Conservation (phyloP, 371 early-diverging fungal species). For the Syncephalastrum monosporum region DNA sequence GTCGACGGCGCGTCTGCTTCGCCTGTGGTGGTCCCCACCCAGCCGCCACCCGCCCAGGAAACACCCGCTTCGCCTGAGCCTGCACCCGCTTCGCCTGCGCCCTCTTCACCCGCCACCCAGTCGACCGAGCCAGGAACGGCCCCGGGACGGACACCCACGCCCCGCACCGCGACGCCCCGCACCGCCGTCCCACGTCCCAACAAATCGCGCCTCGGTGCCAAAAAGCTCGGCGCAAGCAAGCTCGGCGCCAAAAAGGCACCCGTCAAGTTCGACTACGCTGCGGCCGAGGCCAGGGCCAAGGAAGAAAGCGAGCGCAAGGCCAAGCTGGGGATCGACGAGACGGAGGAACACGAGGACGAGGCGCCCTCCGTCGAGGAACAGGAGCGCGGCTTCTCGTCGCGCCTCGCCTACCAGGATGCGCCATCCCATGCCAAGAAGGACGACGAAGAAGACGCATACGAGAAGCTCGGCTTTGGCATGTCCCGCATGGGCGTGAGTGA, state of each 20-base stretch:
- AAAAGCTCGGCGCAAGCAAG: constrained; percentile 54
- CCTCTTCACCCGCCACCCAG: constrained; percentile 24
- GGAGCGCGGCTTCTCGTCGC: constrained; percentile 23
- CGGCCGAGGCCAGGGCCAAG: constrained; percentile 88
- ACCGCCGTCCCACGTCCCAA: constrained; percentile 33
- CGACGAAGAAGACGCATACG: constrained; percentile 58
- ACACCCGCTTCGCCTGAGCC: constrained; percentile 8
- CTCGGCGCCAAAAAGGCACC: constrained; percentile 80
- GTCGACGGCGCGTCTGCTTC: too few species aligned
- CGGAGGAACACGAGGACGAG: constrained; percentile 50
- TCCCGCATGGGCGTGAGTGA: constrained; percentile 44
- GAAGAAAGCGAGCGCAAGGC: constrained; percentile 78
- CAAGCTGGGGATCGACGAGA: constrained; percentile 69
- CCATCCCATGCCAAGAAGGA: constrained; percentile 71
- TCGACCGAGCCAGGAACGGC: constrained; percentile 4
- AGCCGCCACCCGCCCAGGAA: constrained; percentile 8
- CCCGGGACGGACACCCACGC: too few species aligned
- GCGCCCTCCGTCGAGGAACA: neutral
- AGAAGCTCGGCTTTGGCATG: constrained; percentile 84
- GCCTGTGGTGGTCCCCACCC: too few species aligned
- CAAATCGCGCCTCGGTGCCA: constrained; percentile 41
- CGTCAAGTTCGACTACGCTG: constrained; percentile 86
- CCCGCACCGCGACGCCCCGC: constrained; percentile 8
- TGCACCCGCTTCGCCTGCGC: constrained; percentile 22
- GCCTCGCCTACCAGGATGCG: constrained; percentile 36